Conservation (phyloP, 2,329 filamentous ascomycete species). For the Colletotrichum spaethianum region DNA sequence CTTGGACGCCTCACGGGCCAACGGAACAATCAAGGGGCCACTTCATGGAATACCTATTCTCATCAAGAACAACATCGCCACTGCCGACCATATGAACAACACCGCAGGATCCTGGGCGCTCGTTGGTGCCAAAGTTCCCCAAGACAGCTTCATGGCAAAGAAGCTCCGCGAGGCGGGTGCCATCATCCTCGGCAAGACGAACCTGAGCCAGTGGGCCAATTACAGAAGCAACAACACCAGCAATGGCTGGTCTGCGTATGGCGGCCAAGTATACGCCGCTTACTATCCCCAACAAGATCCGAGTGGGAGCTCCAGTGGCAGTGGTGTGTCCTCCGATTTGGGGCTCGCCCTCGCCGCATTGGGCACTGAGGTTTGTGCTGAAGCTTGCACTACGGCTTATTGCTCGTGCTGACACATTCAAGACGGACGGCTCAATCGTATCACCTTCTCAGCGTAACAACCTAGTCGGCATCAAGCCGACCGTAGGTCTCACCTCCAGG, state of each 20-base stretch:
- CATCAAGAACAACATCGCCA: conserved; percentile 77
- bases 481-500: conserved; percentile 74
- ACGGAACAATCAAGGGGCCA: conserved; percentile 53
- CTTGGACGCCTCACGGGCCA: conserved; percentile 50
- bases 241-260: conserved; percentile 75
- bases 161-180: conserved; percentile 72
- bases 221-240: conserved; percentile 69
- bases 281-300: conserved; percentile 75
- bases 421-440: conserved; percentile 75
- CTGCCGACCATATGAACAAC: conserved; percentile 72
- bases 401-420: background rate
- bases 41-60: conserved; percentile 76
- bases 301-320: conserved; percentile 72
- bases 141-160: conserved; percentile 69
- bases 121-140: conserved; percentile 66
- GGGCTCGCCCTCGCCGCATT: conserved; percentile 72
- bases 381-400: conserved; percentile 32
- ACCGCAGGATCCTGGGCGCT: conserved; percentile 72
- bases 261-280: conserved; percentile 72
- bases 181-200: conserved; percentile 75
- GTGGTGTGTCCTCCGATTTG: conserved; percentile 70
- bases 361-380: conserved; percentile 70
- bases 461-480: conserved; percentile 77
- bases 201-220: conserved; percentile 75
- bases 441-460: conserved; percentile 68